These are phyloP conservation scores for Solidago caesia DNA, from an alignment of 129 eudicot species.

Conservation along the genomic window DNA sequence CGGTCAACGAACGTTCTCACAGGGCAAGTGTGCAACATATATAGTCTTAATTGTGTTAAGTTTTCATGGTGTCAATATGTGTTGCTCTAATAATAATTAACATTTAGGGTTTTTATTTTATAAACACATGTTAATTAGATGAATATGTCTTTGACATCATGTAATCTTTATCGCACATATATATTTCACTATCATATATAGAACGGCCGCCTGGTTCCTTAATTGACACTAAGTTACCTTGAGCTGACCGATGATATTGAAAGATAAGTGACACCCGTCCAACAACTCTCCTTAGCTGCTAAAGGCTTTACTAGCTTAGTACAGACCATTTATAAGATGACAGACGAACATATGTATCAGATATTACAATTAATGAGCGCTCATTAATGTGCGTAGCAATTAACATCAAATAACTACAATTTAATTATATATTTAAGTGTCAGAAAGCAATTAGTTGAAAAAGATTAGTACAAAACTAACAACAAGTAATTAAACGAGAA, in stretches of 20 bases:
- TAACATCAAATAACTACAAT: not conserved
- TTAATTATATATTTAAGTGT: too few species aligned
- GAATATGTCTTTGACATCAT: too few species aligned
- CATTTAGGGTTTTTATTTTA: too few species aligned
- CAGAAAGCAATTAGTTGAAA: not conserved
- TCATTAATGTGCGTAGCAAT: not conserved
- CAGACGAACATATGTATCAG: too few species aligned
- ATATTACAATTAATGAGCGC: not conserved
- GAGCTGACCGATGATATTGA: not conserved
- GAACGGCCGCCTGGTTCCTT: not conserved
- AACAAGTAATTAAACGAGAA: not conserved
- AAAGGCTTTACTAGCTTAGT: not conserved
- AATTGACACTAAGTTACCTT: not conserved
- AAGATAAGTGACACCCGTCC: slow-evolving; percentile 6
- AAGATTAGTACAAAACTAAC: too few species aligned
- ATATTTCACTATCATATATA: not conserved
- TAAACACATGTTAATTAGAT: too few species aligned
- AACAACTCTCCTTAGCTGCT: slow-evolving; percentile 17
- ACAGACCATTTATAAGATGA: too few species aligned
- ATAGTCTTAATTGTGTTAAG: too few species aligned
- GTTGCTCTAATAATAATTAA: too few species aligned
- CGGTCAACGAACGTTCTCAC: too few species aligned
- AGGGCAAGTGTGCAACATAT: too few species aligned
- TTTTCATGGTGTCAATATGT: too few species aligned
- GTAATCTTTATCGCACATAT: not conserved